phyloP scores from a whole-genome alignment of 1,284 basidiomycete genomes.

The Trichosporon faecale region DNA sequence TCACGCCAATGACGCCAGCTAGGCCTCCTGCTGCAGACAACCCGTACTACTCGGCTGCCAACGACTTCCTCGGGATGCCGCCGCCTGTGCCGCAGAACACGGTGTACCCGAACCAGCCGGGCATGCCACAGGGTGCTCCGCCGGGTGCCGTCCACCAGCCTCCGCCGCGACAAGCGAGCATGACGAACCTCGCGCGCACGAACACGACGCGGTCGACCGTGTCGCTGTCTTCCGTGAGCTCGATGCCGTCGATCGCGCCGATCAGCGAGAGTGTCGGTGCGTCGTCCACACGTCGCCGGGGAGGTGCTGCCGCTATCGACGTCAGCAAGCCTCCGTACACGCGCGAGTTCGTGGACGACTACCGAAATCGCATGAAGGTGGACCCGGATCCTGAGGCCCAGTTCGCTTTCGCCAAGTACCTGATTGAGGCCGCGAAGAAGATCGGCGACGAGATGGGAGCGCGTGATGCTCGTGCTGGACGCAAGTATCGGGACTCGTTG shows the following conservation, averaged over 20 bases:
- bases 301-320: conserved; percentile 69
- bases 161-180: conserved; percentile 37
- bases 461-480: conserved; percentile 50
- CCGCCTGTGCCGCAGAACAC: conserved; percentile 46
- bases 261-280: conserved; percentile 57
- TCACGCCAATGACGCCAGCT: conserved; percentile 50
- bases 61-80: conserved; percentile 67
- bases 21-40: conserved; percentile 28
- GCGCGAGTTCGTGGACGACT: conserved; percentile 95
- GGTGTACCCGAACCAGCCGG: conserved; percentile 9
- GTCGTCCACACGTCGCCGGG: conserved; percentile 53
- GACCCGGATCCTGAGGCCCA: conserved; percentile 99
- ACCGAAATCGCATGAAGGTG: conserved; percentile 91
- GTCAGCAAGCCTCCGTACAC: conserved; percentile 83
- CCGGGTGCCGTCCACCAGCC: conserved; percentile 15
- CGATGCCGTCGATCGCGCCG: conserved; percentile 33
- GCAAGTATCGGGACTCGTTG: conserved; percentile 86
- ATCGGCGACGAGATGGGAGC: conserved; percentile 74
- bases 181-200: conserved; percentile 41
- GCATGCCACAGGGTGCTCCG: not conserved
- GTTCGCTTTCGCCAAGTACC: conserved; percentile 93
- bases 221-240: conserved; percentile 35
- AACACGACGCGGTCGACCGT: conserved; percentile 44
- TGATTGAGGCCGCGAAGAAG: conserved; percentile 98
- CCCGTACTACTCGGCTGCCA: conserved; percentile 59